Base-by-base conservation (phyloP, 768 basidiomycete species). In the Mycena venus region DNA sequence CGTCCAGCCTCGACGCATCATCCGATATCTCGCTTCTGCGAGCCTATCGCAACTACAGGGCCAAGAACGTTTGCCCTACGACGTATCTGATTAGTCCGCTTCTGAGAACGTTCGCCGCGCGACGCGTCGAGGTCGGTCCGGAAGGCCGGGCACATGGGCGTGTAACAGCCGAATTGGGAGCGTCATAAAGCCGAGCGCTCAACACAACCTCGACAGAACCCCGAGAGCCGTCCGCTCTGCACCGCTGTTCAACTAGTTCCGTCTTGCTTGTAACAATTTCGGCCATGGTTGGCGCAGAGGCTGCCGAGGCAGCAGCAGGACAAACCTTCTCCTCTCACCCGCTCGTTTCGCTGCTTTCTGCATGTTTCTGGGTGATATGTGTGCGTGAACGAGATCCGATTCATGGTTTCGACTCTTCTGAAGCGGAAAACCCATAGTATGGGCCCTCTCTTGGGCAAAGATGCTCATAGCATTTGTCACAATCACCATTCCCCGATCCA, bases 281-380 rank as follows among this genome's bases (percentile, higher is more conserved):
- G 7, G 15, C 38, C 14, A 55, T 65, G 31, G 68, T 19, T 29
- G 44, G 51, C 34, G 62, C 73, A 58, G 61, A 64, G 0, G 14
- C 47, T 25, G 31, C 34, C 21, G 68, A 34, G 2, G 56, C 21
- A 10, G 64, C 31, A 5, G 17, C 47, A 9, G 53, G 40, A 36
- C 68, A 74, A 27, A 55, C 73, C 32, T 36, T 67, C 23, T 66
- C 27, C 5, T 70, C 88, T 70, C 95, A 96, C 77, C 95, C 95
- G 14, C 85, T 96, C 29, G 87, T 96, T 59, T 92, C 94, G 15
- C 85, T 96, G 51, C 84, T 95, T 27, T 93, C 94, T 23, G 94
- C 95, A 9, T 94, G 89, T 79, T 96, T 96, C 82, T 96, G 95
- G 93, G 93, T 93, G 29, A 90, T 95, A 62, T 76, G 95, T n/a